These are phyloP conservation scores for Chlorella sp. DNA, from an alignment of 139 green algal species.

Conservation along the genomic window DNA sequence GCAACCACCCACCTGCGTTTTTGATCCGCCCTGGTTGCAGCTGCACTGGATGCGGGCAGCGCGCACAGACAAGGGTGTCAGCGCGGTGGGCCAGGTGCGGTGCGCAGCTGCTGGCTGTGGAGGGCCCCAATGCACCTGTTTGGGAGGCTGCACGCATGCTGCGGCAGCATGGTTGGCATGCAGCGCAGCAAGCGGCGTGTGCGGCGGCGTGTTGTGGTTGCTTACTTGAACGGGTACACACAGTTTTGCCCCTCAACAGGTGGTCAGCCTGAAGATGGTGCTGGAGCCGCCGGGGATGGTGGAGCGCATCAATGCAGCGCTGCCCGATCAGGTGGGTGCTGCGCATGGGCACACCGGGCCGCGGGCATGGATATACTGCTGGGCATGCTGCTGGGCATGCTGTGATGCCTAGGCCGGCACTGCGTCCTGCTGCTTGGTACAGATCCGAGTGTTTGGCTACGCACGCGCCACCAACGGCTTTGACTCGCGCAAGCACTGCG, in stretches of 20 bases:
- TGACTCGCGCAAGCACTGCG: constrained; percentile 85
- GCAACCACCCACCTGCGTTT: too few species aligned
- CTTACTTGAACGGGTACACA: too few species aligned
- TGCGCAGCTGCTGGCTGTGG: too few species aligned
- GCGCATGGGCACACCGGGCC: background rate
- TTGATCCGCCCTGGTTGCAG: constrained; percentile 32
- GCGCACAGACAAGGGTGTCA: constrained; percentile 98
- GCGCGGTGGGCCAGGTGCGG: constrained; percentile 76
- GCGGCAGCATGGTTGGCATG: too few species aligned
- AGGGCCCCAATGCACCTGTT: too few species aligned
- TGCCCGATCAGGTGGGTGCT: constrained; percentile 65
- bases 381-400: background rate
- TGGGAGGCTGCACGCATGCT: too few species aligned
- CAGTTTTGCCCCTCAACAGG: background rate
- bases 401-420: too few species aligned
- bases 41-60: constrained; percentile 89
- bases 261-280: constrained; percentile 72
- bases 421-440: too few species aligned
- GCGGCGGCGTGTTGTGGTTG: too few species aligned
- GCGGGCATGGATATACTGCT: too few species aligned
- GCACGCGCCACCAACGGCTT: constrained; percentile 89
- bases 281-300: constrained; percentile 56
- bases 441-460: constrained; percentile 83
- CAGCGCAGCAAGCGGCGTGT: too few species aligned
- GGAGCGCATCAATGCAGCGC: constrained; percentile 81